Conservation (phyloP, 345 rosid genomes). For the Fremontodendron californicum region DNA sequence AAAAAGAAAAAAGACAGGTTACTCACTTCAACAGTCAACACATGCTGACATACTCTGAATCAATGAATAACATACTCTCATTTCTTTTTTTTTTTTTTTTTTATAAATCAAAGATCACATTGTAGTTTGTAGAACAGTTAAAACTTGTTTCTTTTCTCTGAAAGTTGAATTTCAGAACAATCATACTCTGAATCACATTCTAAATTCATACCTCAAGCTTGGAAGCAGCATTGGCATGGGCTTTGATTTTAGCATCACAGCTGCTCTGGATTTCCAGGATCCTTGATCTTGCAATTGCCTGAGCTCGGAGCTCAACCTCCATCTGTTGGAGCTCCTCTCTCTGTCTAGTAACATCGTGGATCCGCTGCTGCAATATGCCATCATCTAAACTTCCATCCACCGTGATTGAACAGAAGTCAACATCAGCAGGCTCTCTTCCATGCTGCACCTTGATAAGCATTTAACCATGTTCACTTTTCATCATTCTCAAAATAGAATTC, state of each 20-base stretch:
- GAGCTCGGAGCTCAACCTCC: slow-evolving; percentile 80
- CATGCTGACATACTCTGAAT: background rate
- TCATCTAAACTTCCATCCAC: slow-evolving; percentile 51
- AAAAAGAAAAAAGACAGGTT: background rate
- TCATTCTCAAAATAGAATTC: no score
- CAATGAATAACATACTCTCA: no score
- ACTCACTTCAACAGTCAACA: background rate
- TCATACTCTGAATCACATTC: background rate
- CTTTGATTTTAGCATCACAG: no score
- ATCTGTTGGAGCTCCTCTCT: slow-evolving; percentile 68
- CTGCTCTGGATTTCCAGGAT: slow-evolving; percentile 54
- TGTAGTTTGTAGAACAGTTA: background rate
- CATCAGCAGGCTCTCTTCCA: slow-evolving; percentile 60
- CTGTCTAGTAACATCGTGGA: slow-evolving; percentile 49
- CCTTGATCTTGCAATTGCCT: slow-evolving; percentile 55
- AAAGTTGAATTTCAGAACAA: background rate
- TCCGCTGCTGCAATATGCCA: slow-evolving; percentile 68
- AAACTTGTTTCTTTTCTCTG: background rate
- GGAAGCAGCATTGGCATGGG: slow-evolving; percentile 58
- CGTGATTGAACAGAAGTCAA: slow-evolving; percentile 57
- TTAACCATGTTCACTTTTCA: no score
- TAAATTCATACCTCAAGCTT: slow-evolving; percentile 55
- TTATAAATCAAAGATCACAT: background rate
- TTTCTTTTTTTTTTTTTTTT: no score
- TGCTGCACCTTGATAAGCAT: slow-evolving; percentile 62